Percentiles rank a stretch among this genome's conserved stretches.
Conservation (phyloP, 345 rosid species). For the Eucalyptus victrix region DNA sequence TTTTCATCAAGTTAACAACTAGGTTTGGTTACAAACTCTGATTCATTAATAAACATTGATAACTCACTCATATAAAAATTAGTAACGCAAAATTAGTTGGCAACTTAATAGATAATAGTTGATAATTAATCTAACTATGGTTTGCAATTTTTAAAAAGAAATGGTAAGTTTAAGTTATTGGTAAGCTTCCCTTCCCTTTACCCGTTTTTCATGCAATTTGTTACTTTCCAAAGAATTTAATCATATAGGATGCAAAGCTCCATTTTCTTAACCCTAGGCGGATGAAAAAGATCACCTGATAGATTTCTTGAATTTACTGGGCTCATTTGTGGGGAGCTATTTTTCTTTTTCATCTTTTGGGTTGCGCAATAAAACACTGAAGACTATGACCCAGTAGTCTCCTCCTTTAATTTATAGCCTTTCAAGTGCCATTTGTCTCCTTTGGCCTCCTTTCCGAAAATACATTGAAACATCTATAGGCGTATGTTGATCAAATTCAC, state of each 20-base stretch:
- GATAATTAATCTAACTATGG: neutral
- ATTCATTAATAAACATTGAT: neutral
- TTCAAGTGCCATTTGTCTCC: neutral
- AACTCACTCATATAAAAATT: neutral
- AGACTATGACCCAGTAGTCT: neutral
- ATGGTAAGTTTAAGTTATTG: neutral
- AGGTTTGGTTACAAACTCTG: too few relatives aligned
- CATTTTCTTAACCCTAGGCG: neutral
- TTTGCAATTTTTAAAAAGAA: neutral
- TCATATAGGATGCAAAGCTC: neutral
- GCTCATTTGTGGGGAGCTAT: neutral
- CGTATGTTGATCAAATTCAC: neutral
- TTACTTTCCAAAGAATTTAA: neutral
- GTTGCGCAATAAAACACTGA: neutral
- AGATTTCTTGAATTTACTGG: neutral
- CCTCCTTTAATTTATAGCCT: neutral
- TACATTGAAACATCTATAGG: neutral
- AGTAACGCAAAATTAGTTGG: neutral
- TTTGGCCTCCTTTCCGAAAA: neutral
- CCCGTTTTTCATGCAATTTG: neutral
- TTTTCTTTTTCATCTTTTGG: neutral
- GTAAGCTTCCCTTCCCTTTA: neutral
- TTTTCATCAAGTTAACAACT: too few relatives aligned
- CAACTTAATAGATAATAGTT: too few relatives aligned
- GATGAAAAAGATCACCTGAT: neutral